Evolutionary conservation across 345 rosid species (phyloP).

Genomic region (Citrus sinensis): DVS_A1.0 CM039162.1:31910501-31911000

Average conservation of each 20-base stretch:
- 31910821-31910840: no score
- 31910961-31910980: no score
- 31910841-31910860: no score
- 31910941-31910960: no score
- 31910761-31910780: not conserved
- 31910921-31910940: no score
- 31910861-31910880: no score
- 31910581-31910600: not conserved
- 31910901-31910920: no score
- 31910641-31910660: not conserved
- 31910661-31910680: not conserved
- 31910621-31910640: not conserved
- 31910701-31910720: not conserved
- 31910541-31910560: no score
- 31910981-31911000: no score
- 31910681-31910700: not conserved
- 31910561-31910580: not conserved
- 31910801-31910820: constrained; percentile 4
- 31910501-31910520: not conserved
- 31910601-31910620: not conserved
- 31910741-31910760: no score
- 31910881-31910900: no score
- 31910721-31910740: not conserved
- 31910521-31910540: constrained; percentile 11
- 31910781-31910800: not conserved